Conservation (phyloP, 352 stramenopile genomes). For the Globisporangium solare region DNA sequence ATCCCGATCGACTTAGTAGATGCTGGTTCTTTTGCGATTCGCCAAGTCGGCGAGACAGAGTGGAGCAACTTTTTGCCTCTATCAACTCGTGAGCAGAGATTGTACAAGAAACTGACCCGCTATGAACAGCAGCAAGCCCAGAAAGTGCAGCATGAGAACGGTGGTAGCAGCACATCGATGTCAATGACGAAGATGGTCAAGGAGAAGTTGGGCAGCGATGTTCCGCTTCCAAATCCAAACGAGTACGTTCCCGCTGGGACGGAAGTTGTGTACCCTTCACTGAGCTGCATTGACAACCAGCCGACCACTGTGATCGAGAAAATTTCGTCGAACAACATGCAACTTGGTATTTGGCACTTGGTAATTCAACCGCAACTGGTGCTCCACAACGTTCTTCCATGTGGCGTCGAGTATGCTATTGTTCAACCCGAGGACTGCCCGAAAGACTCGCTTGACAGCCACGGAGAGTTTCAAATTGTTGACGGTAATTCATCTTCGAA, state of each 20-base stretch:
- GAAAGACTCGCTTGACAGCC: conserved; percentile 43
- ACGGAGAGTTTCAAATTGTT: conserved; percentile 47
- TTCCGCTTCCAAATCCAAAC: conserved; percentile 40
- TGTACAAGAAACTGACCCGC: conserved; percentile 68
- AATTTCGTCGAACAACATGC: conserved; percentile 53
- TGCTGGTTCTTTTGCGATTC: conserved; percentile 69
- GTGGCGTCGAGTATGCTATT: conserved; percentile 78
- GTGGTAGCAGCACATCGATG: conserved; percentile 22
- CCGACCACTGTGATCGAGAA: conserved; percentile 75
- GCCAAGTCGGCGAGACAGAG: conserved; percentile 76
- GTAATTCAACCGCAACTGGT: conserved; percentile 80
- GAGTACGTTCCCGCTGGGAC: conserved; percentile 46
- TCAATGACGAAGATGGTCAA: conserved; percentile 44
- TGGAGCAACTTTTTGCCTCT: conserved; percentile 79
- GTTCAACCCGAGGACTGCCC: conserved; percentile 77
- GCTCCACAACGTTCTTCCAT: conserved; percentile 80
- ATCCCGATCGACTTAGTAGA: conserved; percentile 79
- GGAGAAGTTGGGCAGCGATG: conserved; percentile 67
- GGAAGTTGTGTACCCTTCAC: conserved; percentile 66
- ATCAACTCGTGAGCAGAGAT: conserved; percentile 63
- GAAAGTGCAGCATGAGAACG: conserved; percentile 46
- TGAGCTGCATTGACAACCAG: conserved; percentile 76
- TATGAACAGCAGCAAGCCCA: conserved; percentile 72
- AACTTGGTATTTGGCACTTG: conserved; percentile 65
- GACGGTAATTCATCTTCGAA: conserved; percentile 33